These are phyloP conservation scores for Colletotrichum kahawae DNA, from an alignment of 2,329 filamentous ascomycete genomes.

Conservation along the genomic window DNA sequence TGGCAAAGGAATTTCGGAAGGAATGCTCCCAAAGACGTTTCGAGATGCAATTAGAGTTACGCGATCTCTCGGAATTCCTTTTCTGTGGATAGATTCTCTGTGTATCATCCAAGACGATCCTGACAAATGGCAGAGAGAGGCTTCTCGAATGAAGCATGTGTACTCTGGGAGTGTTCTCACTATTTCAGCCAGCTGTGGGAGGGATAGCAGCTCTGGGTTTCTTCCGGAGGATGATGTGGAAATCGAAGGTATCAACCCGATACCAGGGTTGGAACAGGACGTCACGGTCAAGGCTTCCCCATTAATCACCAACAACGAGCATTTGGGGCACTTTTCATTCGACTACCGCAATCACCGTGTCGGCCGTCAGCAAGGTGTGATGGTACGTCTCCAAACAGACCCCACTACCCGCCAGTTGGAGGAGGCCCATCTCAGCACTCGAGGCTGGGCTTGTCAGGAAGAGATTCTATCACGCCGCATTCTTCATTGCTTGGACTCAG, in stretches of 20 bases:
- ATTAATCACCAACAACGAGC: neutral
- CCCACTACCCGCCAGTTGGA: neutral
- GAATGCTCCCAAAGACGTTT: neutral
- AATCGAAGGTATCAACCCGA: neutral
- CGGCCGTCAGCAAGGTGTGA: neutral
- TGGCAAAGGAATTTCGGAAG: neutral
- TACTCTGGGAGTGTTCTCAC: neutral
- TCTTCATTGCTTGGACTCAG: neutral
- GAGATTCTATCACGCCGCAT: neutral
- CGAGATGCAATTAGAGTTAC: neutral
- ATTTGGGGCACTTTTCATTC: neutral
- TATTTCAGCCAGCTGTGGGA: neutral
- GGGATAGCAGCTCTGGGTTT: neutral
- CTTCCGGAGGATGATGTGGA: neutral
- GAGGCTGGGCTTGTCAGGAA: neutral
- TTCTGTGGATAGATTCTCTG: neutral
- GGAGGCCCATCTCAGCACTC: neutral
- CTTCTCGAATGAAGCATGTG: neutral
- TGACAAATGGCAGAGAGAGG: neutral
- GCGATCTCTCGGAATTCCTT: neutral
- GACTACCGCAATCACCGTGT: rapidly evolving
- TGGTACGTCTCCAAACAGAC: neutral
- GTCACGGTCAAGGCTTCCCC: rapidly evolving
- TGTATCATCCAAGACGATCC: conserved; percentile 1
- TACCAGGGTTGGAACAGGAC: no score